Base-by-base conservation (phyloP, 805 yeast genomes). In the Pichia nakasei region DNA sequence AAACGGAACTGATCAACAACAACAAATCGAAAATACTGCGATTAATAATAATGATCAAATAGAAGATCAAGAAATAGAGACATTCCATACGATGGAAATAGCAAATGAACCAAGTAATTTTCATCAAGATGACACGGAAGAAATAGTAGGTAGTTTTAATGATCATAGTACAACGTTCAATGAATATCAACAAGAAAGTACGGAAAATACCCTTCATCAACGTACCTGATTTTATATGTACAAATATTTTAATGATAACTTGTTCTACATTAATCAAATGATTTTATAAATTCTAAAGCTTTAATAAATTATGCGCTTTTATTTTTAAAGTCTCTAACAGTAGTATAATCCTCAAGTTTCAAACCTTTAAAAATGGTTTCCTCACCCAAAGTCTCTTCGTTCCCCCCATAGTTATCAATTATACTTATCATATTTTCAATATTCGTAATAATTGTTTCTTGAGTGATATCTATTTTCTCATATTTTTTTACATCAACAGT, bases 321-420 rank as follows among this genome's bases (percentile, higher is more conserved):
- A 27, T 27, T 27, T 27, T 27, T 27, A 15, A 27, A 27, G 15
- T 27, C 32, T 27, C 17, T 11, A 27, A 27, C n/a, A 6, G 32
- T 42, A 18, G 51, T 49, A 35, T 50, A 55, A 46, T 57, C 61
- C 3, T 42, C 41, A 9, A 31, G 26, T 27, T 50, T 42, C 22
- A 57, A 45, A 4, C 57, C 61, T 22, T 46, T 47, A 33, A 54
- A 57, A 19, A 50, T 48, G 24, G 41, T 37, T 7, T 42, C 44
- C 12, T 51, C 53, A 22, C 44, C 35, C 18, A 41, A 33, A 9
- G 43, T 41, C 19, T 13, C 17, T 13, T 48, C 32, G 18, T 48
- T 41, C 18, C 43, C 15, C 8, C 20, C 22, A 19, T 9, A 42
- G n/a, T 20, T 41, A 37, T 12, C 35, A 17, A 32, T n/a, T 9